Conservation (phyloP, 106 monocot genomes). For the Iris macrosiphon region DNA sequence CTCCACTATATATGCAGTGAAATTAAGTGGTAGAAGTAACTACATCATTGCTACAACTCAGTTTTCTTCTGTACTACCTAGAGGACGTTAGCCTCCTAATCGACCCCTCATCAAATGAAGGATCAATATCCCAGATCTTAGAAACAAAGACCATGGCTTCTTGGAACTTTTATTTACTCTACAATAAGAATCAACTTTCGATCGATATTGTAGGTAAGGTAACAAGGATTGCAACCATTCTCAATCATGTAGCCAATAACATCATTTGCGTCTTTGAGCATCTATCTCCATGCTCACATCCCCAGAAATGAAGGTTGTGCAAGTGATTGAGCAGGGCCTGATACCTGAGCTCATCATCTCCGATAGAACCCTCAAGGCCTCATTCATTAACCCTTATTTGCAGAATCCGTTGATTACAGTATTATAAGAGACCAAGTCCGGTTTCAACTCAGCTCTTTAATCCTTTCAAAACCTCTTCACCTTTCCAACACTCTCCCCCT, state of each 20-base stretch:
- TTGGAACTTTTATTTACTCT: constrained; percentile 33
- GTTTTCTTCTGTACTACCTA: constrained; percentile 26
- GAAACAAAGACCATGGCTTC: constrained; percentile 58
- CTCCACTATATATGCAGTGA: too few species aligned
- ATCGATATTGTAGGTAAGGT: constrained; percentile 60
- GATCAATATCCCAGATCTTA: constrained; percentile 48
- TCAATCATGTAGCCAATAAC: constrained; percentile 68
- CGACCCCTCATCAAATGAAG: constrained; percentile 32
- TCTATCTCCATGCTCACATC: constrained; percentile 42
- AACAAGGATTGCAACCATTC: constrained; percentile 50
- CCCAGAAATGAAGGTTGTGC: constrained; percentile 70
- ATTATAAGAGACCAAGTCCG: constrained; percentile 80
- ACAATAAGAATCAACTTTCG: constrained; percentile 54
- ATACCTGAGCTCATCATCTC: constrained; percentile 57
- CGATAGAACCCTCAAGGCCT: constrained; percentile 56
- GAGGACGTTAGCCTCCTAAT: constrained; percentile 22
- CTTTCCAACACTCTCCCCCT: constrained; percentile 72
- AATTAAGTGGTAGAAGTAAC: too few species aligned
- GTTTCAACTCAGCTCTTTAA: constrained; percentile 36
- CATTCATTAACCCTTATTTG: constrained; percentile 67
- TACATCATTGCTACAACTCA: constrained; percentile 3
- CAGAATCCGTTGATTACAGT: constrained; percentile 95
- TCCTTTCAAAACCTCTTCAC: constrained; percentile 66
- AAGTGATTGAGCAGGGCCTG: constrained; percentile 60
- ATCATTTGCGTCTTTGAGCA: constrained; percentile 67